Conservation (phyloP, 2,329 filamentous ascomycete species). For the Colletotrichum cereale region DNA sequence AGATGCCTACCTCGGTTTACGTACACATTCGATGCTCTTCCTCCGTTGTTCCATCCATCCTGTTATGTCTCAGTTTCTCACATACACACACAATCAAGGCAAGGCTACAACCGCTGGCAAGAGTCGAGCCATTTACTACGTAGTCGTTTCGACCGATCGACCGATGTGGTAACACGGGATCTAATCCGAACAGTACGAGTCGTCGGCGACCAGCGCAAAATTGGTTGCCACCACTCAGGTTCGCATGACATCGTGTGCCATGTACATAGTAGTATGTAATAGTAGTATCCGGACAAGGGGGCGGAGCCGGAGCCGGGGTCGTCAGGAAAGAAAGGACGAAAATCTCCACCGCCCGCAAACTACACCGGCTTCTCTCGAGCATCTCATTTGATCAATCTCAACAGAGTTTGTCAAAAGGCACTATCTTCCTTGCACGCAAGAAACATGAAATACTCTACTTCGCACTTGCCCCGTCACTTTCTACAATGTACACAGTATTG, state of each 20-base stretch:
- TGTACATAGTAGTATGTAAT: too few relatives aligned
- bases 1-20: background rate
- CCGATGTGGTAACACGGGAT: conserved; percentile 5
- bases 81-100: background rate
- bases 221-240: conserved; percentile 15
- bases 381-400: conserved; percentile 21
- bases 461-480: background rate
- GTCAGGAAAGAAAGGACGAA: background rate
- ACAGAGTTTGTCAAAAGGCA: conserved; percentile 8
- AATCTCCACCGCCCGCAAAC: conserved; percentile 1
- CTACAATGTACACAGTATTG: background rate
- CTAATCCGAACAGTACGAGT: background rate
- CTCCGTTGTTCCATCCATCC: background rate
- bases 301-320: background rate
- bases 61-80: too few relatives aligned
- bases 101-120: background rate
- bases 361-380: background rate
- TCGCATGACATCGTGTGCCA: conserved; percentile 24
- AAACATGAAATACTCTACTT: conserved; percentile 4
- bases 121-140: too few relatives aligned
- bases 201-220: conserved; percentile 7
- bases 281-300: conserved; percentile 11
- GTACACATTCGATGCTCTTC: background rate
- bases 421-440: conserved; percentile 10
- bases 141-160: background rate